Evolutionary conservation across 2,329 filamentous ascomycete genomes (phyloP).

Genomic region (Colletotrichum noveboracense): DNA sequence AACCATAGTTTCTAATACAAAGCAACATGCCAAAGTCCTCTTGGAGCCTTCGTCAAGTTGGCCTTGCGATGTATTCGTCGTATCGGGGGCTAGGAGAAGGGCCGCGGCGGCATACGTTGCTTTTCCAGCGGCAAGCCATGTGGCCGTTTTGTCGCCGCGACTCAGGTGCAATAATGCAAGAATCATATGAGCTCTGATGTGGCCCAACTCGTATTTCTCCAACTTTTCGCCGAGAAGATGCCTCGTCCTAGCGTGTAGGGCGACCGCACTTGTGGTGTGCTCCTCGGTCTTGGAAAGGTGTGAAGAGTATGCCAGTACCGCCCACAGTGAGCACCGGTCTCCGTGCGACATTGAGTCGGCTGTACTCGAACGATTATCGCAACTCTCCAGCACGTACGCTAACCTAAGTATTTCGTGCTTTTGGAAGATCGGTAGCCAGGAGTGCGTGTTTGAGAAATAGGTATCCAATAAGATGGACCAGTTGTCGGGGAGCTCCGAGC

Average conservation of each 20-base stretch:
- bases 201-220: background rate
- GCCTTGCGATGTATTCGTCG: too few relatives aligned
- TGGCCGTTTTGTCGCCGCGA: background rate
- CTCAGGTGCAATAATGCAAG: background rate
- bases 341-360: background rate
- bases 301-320: conserved; percentile 5
- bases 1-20: conserved; percentile 10
- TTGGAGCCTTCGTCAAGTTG: background rate
- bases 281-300: background rate
- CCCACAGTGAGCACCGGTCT: background rate
- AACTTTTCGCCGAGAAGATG: background rate
- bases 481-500: background rate
- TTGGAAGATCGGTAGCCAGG: background rate
- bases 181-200: background rate
- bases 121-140: conserved; percentile 11
- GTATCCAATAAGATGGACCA: background rate
- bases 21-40: background rate
- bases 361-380: background rate
- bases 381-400: background rate
- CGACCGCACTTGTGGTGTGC: background rate
- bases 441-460: background rate
- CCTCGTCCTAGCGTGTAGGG: background rate
- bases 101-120: background rate
- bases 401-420: conserved; percentile 12
- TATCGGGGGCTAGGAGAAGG: background rate